A percentile compares a stretch with the other conserved stretches of the same genome.
phyloP scores from a whole-genome alignment of 306 rosid species.

The Vachellia collinsii region DNA sequence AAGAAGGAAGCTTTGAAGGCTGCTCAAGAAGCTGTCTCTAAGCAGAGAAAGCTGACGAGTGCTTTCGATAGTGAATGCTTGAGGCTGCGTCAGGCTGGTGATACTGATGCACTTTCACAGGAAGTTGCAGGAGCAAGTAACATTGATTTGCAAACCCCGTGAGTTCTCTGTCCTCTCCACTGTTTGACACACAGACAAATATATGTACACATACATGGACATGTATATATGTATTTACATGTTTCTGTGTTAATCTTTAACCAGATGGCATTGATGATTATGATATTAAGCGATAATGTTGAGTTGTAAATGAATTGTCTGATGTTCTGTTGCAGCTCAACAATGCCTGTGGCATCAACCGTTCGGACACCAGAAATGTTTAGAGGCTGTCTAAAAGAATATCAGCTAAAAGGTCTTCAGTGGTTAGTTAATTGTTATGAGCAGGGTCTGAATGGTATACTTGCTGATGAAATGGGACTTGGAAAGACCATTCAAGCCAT shows the following conservation, averaged over 20 bases:
- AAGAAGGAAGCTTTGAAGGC: conserved; percentile 93
- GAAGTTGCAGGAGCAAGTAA: conserved; percentile 95
- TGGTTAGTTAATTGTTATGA: conserved; percentile 99
- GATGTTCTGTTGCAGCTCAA: conserved; percentile 69
- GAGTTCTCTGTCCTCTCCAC: conserved; percentile 38
- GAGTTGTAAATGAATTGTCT: conserved; percentile 36
- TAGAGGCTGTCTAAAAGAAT: conserved; percentile 84
- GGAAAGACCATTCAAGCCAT: conserved; percentile 99
- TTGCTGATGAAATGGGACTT: conserved; percentile 99
- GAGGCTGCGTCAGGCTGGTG: conserved; percentile 79
- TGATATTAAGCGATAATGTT: conserved; percentile 26
- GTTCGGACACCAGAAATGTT: conserved; percentile 90
- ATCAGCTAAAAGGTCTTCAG: conserved; percentile 97
- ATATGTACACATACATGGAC: background rate
- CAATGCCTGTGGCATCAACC: conserved; percentile 97
- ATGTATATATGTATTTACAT: conserved; percentile 11
- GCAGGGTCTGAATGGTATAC: conserved; percentile 99
- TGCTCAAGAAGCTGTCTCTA: conserved; percentile 98
- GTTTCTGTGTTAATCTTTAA: conserved; percentile 4
- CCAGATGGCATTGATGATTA: conserved; percentile 30
- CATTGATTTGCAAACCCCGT: conserved; percentile 95
- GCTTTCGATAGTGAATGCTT: conserved; percentile 86
- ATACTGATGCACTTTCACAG: conserved; percentile 62
- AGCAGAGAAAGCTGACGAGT: conserved; percentile 82
- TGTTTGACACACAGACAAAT: background rate